Evolutionary conservation across 345 rosid genomes (phyloP), one percentile per base, ranked within the genome.

Genomic region (Balakata baccata): DNA sequence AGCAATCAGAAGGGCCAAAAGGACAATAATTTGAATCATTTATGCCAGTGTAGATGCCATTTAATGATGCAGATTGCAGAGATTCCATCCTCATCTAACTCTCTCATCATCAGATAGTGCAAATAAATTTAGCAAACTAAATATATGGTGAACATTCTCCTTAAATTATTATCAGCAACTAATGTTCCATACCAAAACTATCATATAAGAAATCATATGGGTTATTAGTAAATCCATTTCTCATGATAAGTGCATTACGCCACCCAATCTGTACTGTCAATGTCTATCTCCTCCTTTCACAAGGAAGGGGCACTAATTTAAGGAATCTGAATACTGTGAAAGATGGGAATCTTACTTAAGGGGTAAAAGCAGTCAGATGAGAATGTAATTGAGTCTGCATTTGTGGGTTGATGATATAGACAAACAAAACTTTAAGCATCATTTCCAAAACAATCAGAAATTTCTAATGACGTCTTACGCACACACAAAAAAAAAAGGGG

Each of bases 401-500:
- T 12, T 45, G 22, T 57, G 11, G 12, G 39, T 66, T 74, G 60
- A 68, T 37, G 59, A 23, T 72, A 22, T 37, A 3, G 1, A 18
- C 68, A 68, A n/a, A 38, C 20, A 49, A 18, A 39, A 50, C 17
- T 22, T 45, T 12, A 47, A 57, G 14, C 50, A 69, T 69, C 13
- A 70, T 63, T 75, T 39, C 18, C 52, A 16, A 14, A 39, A 20
- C 60, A 39, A 53, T 53, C 49, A 53, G 34, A 64, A 61, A 53
- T 61, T 50, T 38, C 62, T 69, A 5, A 22, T 46, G 49, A 65
- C 39, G 18, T 25, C 41, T n/a, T 11, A 53, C 9, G 10, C 9
- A 43, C 46, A 51, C n/a, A n/a, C n/a, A 61, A 66, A 61, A 41
- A 62, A 69, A 29, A 11, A 56, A 46, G 16, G n/a, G 34, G 4